Conservation (phyloP, 768 basidiomycete genomes). For the Collybia mongolica region DNA sequence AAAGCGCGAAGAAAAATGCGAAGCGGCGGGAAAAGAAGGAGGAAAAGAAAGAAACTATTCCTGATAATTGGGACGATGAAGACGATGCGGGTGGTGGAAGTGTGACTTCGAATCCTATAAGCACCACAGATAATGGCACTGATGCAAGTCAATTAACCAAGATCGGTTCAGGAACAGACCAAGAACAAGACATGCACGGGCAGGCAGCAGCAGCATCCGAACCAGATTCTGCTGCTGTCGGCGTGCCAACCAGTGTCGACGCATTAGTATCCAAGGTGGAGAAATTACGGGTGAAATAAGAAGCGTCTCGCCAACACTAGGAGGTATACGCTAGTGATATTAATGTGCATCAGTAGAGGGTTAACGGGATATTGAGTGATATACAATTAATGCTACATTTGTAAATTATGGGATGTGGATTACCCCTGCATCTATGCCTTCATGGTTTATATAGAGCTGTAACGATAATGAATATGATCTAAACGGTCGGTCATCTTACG, state of each 20-base stretch:
- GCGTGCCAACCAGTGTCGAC: slow-evolving; percentile 18
- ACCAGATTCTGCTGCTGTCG: slow-evolving; percentile 5
- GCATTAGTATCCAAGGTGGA: slow-evolving; percentile 49
- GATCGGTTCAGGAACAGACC: slow-evolving; percentile 9
- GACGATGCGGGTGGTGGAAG: slow-evolving; percentile 29
- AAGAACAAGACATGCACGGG: slow-evolving; percentile 1
- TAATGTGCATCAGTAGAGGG: slow-evolving; percentile 19
- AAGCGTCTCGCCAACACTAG: neutral
- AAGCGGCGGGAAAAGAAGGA: slow-evolving; percentile 74
- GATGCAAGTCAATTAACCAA: slow-evolving; percentile 15
- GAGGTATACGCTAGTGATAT: slow-evolving; percentile 8
- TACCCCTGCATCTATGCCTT: slow-evolving; percentile 7
- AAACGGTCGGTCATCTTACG: slow-evolving; percentile 15
- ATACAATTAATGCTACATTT: slow-evolving; percentile 32
- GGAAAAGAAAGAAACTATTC: slow-evolving; percentile 63
- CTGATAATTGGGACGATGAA: slow-evolving; percentile 79
- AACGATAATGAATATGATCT: too few species aligned
- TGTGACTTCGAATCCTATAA: slow-evolving; percentile 4
- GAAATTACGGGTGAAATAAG: slow-evolving; percentile 55
- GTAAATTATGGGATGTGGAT: slow-evolving; percentile 33
- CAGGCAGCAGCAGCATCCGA: slow-evolving; percentile 6
- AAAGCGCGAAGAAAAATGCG: slow-evolving; percentile 81
- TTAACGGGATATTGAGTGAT: slow-evolving; percentile 18
- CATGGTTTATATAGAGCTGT: neutral
- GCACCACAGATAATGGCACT: slow-evolving; percentile 4